Conservation (phyloP, 2,329 filamentous ascomycete species). For the Trichoderma harzianum region DNA sequence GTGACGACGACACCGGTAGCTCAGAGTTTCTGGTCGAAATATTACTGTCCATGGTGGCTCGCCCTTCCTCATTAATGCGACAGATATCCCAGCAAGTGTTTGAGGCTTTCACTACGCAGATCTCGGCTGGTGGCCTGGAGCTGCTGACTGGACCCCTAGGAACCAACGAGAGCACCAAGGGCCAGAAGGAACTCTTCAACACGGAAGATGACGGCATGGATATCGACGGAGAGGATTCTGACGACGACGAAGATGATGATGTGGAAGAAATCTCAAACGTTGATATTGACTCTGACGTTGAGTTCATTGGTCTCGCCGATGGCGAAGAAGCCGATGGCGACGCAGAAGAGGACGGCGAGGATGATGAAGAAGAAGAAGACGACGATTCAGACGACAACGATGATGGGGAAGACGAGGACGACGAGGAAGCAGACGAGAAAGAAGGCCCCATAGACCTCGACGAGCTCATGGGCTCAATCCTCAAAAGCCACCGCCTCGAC, state of each 20-base stretch:
- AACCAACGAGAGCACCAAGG: slow-evolving; percentile 75
- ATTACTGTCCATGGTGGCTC: slow-evolving; percentile 82
- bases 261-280: slow-evolving; percentile 43
- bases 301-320: slow-evolving; percentile 45
- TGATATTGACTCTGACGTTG: slow-evolving; percentile 45
- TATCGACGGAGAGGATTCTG: slow-evolving; percentile 43
- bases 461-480: slow-evolving; percentile 70
- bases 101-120: slow-evolving; percentile 70
- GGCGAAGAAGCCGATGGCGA: slow-evolving; percentile 41
- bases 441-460: slow-evolving; percentile 56
- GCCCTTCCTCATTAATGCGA: slow-evolving; percentile 78
- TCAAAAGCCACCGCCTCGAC: slow-evolving; percentile 67
- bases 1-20: slow-evolving; percentile 51
- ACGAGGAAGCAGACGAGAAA: slow-evolving; percentile 42
- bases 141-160: slow-evolving; percentile 65
- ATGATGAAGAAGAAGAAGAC: slow-evolving; percentile 41
- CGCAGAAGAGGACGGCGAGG: slow-evolving; percentile 45
- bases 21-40: slow-evolving; percentile 82
- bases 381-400: slow-evolving; percentile 44
- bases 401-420: slow-evolving; percentile 40
- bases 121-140: slow-evolving; percentile 70
- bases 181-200: slow-evolving; percentile 82
- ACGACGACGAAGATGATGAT: slow-evolving; percentile 43
- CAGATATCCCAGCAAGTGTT: slow-evolving; percentile 89
- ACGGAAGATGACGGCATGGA: slow-evolving; percentile 60